phyloP scores from a whole-genome alignment of 2,329 filamentous ascomycete genomes.

The Phialocephala sp. region DNA sequence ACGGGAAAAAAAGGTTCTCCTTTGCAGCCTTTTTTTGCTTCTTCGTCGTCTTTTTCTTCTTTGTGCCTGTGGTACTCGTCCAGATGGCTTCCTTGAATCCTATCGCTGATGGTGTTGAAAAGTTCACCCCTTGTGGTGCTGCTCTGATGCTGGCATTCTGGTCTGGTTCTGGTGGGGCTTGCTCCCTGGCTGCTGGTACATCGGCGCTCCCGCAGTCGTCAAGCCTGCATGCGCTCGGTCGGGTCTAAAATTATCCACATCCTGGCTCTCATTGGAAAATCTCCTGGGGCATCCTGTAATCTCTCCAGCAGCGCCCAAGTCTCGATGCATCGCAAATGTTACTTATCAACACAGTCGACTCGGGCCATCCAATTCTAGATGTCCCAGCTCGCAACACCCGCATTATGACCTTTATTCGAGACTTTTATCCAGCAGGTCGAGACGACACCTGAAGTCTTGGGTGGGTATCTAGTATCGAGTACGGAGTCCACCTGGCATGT shows the following conservation, averaged over 20 bases:
- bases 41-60: neutral
- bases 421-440: conserved; percentile 3
- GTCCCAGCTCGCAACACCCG: conserved; percentile 10
- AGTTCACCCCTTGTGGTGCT: neutral
- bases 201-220: conserved; percentile 14
- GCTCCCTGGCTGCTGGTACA: conserved; percentile 2
- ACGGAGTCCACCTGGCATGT: neutral
- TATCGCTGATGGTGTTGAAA: neutral
- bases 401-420: conserved; percentile 5
- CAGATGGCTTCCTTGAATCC: neutral
- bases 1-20: neutral
- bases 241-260: conserved; percentile 14
- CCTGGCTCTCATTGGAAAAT: conserved; percentile 4
- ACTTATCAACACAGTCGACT: neutral
- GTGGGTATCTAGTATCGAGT: neutral
- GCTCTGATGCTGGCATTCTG: no score
- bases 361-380: conserved; percentile 1
- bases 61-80: neutral
- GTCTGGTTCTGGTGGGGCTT: no score
- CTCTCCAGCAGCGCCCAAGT: neutral
- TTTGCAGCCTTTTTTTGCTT: neutral
- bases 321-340: conserved; percentile 8
- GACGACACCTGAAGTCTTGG: neutral
- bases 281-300: conserved; percentile 4
- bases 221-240: conserved; percentile 13